phyloP scores from a whole-genome alignment of 2,329 filamentous ascomycete genomes.

The Tolypocladium pustulatum region DNA sequence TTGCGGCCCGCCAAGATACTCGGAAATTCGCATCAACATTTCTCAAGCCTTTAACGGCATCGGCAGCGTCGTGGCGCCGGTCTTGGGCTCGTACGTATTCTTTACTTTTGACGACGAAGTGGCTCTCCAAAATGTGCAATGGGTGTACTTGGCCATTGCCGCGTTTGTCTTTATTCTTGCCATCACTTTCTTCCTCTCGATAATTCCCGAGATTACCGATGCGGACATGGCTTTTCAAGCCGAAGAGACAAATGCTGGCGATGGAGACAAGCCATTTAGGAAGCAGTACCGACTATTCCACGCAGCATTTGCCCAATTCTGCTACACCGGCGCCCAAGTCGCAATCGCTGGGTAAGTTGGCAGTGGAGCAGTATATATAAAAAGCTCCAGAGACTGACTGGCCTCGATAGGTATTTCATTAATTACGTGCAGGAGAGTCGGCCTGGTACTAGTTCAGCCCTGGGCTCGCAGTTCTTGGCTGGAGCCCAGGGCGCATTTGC shows the following conservation, averaged over 20 bases:
- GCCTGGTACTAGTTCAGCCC: constrained; percentile 33
- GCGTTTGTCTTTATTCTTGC: constrained; percentile 60
- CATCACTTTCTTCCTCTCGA: constrained; percentile 52
- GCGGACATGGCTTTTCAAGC: constrained; percentile 56
- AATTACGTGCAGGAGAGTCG: constrained; percentile 57
- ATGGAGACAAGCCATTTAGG: constrained; percentile 49
- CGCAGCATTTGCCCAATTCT: constrained; percentile 66
- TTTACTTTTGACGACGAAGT: constrained; percentile 50
- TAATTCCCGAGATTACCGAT: constrained; percentile 60
- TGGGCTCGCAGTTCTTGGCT: constrained; percentile 58
- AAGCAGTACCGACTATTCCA: constrained; percentile 71
- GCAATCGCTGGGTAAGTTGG: constrained; percentile 35
- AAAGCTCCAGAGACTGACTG: neutral
- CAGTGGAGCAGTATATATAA: too few relatives aligned
- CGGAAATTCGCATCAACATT: constrained; percentile 65
- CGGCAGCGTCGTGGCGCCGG: constrained; percentile 60
- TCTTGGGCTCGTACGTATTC: constrained; percentile 63
- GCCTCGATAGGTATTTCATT: constrained; percentile 49
- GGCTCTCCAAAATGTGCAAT: constrained; percentile 59
- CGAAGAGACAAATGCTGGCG: constrained; percentile 39
- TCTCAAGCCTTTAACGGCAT: constrained; percentile 71
- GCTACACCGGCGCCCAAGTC: constrained; percentile 65
- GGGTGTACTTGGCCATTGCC: constrained; percentile 65
- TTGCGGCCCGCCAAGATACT: constrained; percentile 54
- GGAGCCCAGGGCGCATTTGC: constrained; percentile 67